phyloP scores from a whole-genome alignment of 2,329 filamentous ascomycete species.

The Didymella pinodella region DNA sequence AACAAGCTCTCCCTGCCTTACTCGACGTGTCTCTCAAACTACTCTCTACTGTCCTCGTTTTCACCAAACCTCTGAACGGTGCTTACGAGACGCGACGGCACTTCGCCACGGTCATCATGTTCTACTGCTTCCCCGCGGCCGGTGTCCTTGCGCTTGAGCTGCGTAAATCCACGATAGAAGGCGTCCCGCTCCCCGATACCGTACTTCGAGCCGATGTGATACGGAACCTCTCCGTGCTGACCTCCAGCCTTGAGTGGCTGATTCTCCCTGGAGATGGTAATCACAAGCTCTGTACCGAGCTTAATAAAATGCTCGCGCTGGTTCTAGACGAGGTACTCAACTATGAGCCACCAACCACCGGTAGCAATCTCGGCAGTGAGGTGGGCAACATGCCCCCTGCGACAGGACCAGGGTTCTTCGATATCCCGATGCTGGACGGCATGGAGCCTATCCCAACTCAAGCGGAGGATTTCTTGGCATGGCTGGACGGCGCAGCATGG shows the following conservation, averaged over 20 bases:
- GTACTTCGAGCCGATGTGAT: slow-evolving; percentile 48
- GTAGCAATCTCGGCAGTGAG: slow-evolving; percentile 24
- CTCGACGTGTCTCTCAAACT: slow-evolving; percentile 47
- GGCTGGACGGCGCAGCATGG: slow-evolving; percentile 50
- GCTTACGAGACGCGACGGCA: slow-evolving; percentile 43
- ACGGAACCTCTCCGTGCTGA: slow-evolving; percentile 48
- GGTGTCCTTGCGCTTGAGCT: slow-evolving; percentile 48
- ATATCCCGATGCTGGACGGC: slow-evolving; percentile 47
- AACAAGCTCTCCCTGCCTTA: slow-evolving; percentile 42
- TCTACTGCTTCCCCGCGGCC: slow-evolving; percentile 48
- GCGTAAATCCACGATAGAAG: slow-evolving; percentile 45
- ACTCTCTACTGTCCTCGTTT: slow-evolving; percentile 41
- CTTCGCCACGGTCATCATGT: slow-evolving; percentile 46
- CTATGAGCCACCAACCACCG: slow-evolving; percentile 40
- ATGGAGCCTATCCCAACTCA: slow-evolving; percentile 50
- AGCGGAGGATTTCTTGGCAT: slow-evolving; percentile 47
- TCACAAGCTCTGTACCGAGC: slow-evolving; percentile 46
- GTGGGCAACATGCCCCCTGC: slow-evolving; percentile 18
- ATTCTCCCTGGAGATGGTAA: slow-evolving; percentile 47
- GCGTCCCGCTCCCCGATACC: slow-evolving; percentile 38
- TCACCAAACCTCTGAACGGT: slow-evolving; percentile 45
- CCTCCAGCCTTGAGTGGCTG: slow-evolving; percentile 47
- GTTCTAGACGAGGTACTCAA: slow-evolving; percentile 49
- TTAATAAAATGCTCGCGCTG: slow-evolving; percentile 48
- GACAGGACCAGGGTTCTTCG: slow-evolving; percentile 41